A percentile compares a stretch with the other conserved stretches of the same genome.
Conservation (phyloP, 257 asterid genomes). For the Penstemon barbatus region DNA sequence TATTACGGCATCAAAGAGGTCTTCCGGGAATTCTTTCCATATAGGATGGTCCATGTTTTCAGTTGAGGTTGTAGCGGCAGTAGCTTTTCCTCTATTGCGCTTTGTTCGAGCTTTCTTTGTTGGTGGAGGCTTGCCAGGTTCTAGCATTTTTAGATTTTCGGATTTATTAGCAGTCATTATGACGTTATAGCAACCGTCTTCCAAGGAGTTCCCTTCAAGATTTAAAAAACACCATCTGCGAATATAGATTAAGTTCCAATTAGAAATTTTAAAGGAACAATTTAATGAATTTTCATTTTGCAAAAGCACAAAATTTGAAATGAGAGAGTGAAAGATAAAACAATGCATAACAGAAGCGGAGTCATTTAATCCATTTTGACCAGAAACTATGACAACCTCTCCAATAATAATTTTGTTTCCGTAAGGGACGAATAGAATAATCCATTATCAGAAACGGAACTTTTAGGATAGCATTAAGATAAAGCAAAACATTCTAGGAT, state of each 20-base stretch:
- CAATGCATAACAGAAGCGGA: conserved; percentile 19
- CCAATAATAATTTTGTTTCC: neutral
- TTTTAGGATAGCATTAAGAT: neutral
- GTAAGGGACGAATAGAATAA: conserved; percentile 1
- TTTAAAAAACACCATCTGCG: conserved; percentile 67
- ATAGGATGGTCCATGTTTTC: conserved; percentile 65
- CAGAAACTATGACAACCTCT: neutral
- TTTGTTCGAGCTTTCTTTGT: conserved; percentile 69
- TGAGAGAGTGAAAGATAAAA: neutral
- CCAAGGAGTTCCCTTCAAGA: conserved; percentile 50
- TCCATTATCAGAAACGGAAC: neutral
- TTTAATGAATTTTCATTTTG: neutral
- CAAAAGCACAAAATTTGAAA: conserved; percentile 11
- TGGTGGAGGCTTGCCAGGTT: conserved; percentile 83
- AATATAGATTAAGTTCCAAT: conserved; percentile 22
- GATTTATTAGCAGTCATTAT: conserved; percentile 78
- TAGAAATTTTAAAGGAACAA: conserved; percentile 25
- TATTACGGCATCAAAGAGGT: conserved; percentile 82
- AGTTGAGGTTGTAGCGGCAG: conserved; percentile 36
- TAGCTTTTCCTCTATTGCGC: conserved; percentile 51
- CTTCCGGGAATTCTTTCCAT: conserved; percentile 96
- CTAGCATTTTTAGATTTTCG: conserved; percentile 79
- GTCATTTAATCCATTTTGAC: neutral
- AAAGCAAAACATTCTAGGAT: neutral
- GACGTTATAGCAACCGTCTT: conserved; percentile 58